phyloP scores from a whole-genome alignment of 129 eudicot species.

The Flaveria linearis region DNA sequence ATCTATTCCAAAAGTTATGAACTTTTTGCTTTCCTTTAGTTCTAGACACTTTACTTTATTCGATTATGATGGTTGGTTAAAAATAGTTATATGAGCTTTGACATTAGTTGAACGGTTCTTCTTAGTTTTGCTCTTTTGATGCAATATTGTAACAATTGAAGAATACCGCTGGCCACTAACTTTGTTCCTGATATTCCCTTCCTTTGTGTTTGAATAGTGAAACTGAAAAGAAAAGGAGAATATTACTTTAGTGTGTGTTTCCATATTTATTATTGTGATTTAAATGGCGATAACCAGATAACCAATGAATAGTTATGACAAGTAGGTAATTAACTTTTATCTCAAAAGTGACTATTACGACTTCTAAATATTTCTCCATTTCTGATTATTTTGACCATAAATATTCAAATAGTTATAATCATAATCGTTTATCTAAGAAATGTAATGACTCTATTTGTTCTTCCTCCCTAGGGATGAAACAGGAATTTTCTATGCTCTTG shows the following conservation, averaged over 20 bases:
- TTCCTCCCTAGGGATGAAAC: constrained; percentile 66
- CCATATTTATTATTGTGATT: background rate
- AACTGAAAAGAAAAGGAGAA: background rate
- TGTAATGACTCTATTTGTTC: constrained; percentile 16
- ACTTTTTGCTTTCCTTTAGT: constrained; percentile 15
- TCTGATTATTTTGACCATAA: background rate
- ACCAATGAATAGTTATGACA: background rate
- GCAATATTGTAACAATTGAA: background rate
- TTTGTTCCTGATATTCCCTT: background rate
- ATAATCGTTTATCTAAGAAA: constrained; percentile 9
- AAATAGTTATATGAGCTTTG: constrained; percentile 4
- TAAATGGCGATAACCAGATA: background rate
- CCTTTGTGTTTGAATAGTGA: constrained; percentile 6
- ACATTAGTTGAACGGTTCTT: constrained; percentile 13
- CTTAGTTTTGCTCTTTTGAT: constrained; percentile 4
- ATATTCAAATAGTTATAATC: background rate
- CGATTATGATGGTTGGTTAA: constrained; percentile 8
- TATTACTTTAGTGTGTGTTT: background rate
- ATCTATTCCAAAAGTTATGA: constrained; percentile 9
- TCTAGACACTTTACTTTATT: constrained; percentile 20
- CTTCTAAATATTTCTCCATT: background rate
- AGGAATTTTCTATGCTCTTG: constrained; percentile 93
- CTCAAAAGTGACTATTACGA: background rate
- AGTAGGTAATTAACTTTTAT: background rate
- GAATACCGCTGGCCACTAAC: background rate